These are phyloP conservation scores for Aspergillus japonicus DNA, from an alignment of 2,329 filamentous ascomycete genomes.

Conservation along the genomic window DNA sequence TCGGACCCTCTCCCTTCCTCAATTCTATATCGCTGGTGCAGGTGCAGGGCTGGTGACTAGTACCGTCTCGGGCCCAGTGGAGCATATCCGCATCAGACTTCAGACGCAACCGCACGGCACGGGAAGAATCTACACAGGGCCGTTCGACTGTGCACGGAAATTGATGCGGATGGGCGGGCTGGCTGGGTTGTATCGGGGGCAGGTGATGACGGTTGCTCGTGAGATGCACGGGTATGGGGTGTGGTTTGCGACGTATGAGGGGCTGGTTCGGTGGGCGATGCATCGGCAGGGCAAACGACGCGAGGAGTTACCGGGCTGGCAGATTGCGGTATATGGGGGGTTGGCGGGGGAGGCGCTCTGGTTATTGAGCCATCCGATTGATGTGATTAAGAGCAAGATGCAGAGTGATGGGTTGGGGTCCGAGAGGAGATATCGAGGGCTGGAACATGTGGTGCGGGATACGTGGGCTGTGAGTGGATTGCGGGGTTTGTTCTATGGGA, in stretches of 20 bases:
- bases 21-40: conserved; percentile 85
- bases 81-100: conserved; percentile 89
- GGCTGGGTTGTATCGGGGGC: conserved; percentile 80
- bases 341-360: conserved; percentile 88
- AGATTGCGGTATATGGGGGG: conserved; percentile 88
- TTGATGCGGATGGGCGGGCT: conserved; percentile 62
- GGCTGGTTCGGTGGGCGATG: conserved; percentile 80
- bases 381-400: conserved; percentile 98
- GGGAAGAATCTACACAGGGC: conserved; percentile 71
- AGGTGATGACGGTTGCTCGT: conserved; percentile 76
- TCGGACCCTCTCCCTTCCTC: conserved; percentile 63
- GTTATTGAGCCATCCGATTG: conserved; percentile 86
- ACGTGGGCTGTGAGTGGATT: conserved; percentile 72
- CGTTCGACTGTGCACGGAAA: conserved; percentile 81
- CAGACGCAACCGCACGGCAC: conserved; percentile 89
- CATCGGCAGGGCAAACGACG: conserved; percentile 72
- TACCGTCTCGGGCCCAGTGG: conserved; percentile 80
- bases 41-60: conserved; percentile 88
- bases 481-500: conserved; percentile 85
- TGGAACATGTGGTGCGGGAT: conserved; percentile 80
- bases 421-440: conserved; percentile 67
- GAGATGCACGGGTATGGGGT: conserved; percentile 90
- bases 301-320: conserved; percentile 71
- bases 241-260: conserved; percentile 74
- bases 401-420: conserved; percentile 84